phyloP scores from a whole-genome alignment of 495 filamentous ascomycete genomes.

The Neurospora sp. region DNA sequence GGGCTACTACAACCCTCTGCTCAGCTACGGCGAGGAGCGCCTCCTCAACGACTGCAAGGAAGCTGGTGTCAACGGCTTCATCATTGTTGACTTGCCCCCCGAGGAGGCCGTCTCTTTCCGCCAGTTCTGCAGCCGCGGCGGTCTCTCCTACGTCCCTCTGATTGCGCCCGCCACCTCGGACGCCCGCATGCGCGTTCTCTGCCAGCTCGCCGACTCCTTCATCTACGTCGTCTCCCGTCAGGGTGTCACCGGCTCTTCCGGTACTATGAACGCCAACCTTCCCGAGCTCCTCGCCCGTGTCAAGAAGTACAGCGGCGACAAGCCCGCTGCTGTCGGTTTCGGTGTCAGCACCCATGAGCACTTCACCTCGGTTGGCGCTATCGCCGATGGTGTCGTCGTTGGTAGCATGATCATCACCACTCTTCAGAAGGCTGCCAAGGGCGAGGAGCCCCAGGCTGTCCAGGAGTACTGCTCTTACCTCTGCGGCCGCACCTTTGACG shows the following conservation, averaged over 20 bases:
- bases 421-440: slow-evolving; percentile 58
- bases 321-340: slow-evolving; percentile 86
- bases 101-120: slow-evolving; percentile 94
- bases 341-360: slow-evolving; percentile 94
- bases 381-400: slow-evolving; percentile 95
- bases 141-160: slow-evolving; percentile 87
- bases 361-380: slow-evolving; percentile 71
- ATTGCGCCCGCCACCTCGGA: slow-evolving; percentile 94
- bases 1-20: slow-evolving; percentile 97
- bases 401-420: slow-evolving; percentile 86
- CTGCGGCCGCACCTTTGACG: slow-evolving; percentile 49
- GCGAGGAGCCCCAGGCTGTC: slow-evolving; percentile 62
- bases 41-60: slow-evolving; percentile 77
- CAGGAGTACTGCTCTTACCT: slow-evolving; percentile 80
- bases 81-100: slow-evolving; percentile 91
- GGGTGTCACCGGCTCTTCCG: slow-evolving; percentile 89
- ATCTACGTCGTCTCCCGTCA: slow-evolving; percentile 98
- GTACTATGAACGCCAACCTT: slow-evolving; percentile 67
- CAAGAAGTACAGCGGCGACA: slow-evolving; percentile 84
- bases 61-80: slow-evolving; percentile 91
- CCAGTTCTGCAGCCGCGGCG: slow-evolving; percentile 64
- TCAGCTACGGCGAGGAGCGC: slow-evolving; percentile 85
- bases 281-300: slow-evolving; percentile 74
- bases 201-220: slow-evolving; percentile 95
- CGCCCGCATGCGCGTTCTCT: slow-evolving; percentile 84